Evolutionary conservation across 1,284 basidiomycete genomes (phyloP).

Genomic region (Ustilago hordei): DNA sequence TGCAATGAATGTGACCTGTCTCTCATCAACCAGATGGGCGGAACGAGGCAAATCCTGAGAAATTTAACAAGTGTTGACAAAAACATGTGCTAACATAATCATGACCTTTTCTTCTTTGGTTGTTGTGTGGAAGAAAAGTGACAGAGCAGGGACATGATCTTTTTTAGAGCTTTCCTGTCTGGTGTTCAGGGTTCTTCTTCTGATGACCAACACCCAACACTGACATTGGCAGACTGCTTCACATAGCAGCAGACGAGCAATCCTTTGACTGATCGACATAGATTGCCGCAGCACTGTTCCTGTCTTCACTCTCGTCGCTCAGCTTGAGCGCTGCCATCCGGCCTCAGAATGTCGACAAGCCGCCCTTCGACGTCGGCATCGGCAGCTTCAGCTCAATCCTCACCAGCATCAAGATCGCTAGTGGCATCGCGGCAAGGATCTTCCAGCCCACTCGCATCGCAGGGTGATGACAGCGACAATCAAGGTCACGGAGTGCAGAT

Average conservation of each 20-base stretch:
- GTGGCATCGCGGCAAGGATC: constrained; percentile 27
- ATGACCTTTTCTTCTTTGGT: background rate
- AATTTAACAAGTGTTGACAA: too few species aligned
- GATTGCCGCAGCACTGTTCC: background rate
- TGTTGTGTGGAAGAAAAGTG: background rate
- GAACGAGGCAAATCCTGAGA: background rate
- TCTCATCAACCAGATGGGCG: background rate
- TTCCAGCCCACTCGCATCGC: constrained; percentile 27
- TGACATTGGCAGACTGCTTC: background rate
- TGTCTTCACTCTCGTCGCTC: background rate
- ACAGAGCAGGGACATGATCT: background rate
- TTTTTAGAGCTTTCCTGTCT: constrained; percentile 2
- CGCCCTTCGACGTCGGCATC: constrained; percentile 14
- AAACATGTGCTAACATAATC: too few species aligned
- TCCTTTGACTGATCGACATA: background rate
- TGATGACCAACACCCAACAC: background rate
- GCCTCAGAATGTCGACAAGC: constrained; percentile 19
- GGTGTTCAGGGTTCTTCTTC: background rate
- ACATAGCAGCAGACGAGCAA: background rate
- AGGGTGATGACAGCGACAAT: constrained; percentile 23
- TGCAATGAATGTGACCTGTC: constrained; percentile 7
- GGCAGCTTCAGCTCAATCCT: constrained; percentile 21
- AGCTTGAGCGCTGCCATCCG: background rate
- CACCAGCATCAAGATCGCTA: constrained; percentile 18
- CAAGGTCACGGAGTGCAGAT: constrained; percentile 32